A percentile compares a stretch with the other conserved stretches of the same genome.
These are phyloP conservation scores for Claviceps spartinae DNA, from an alignment of 2,329 filamentous ascomycete genomes.

Conservation along the genomic window DNA sequence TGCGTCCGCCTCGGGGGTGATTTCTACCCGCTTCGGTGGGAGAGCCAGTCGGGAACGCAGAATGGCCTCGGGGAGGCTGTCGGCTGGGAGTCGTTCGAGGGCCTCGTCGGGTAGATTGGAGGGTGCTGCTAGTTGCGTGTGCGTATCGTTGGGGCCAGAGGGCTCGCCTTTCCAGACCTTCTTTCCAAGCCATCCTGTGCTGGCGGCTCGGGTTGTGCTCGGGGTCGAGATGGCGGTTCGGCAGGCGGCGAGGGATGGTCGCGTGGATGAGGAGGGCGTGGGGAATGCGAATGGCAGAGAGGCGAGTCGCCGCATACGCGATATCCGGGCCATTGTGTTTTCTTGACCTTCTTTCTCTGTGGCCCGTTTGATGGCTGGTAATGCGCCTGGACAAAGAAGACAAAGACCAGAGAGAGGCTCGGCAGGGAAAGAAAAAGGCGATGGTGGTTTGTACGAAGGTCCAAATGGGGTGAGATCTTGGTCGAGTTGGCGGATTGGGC, in stretches of 20 bases:
- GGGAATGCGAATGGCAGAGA: constrained; percentile 16
- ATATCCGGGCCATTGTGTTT: constrained; percentile 27
- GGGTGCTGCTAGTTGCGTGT: constrained; percentile 18
- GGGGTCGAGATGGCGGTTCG: constrained; percentile 23
- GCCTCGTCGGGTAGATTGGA: constrained; percentile 21
- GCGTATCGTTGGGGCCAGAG: constrained; percentile 25
- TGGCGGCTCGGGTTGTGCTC: constrained; percentile 16
- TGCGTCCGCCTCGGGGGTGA: constrained; percentile 15
- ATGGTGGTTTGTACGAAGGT: not conserved
- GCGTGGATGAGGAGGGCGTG: constrained; percentile 10
- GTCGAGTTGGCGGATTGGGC: not conserved
- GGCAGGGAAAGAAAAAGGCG: not conserved
- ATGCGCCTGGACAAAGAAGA: not conserved
- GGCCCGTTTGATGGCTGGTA: not conserved
- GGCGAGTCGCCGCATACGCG: constrained; percentile 22
- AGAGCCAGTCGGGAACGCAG: constrained; percentile 18
- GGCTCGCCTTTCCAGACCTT: constrained; percentile 28
- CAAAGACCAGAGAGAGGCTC: not conserved
- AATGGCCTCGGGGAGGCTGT: constrained; percentile 14
- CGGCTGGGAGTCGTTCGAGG: constrained; percentile 9
- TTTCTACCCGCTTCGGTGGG: constrained; percentile 9
- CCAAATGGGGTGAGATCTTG: not conserved
- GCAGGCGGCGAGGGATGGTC: constrained; percentile 15
- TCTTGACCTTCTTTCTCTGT: not conserved
- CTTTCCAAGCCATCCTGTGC: constrained; percentile 24